These are phyloP conservation scores for Alternaria metachromatica DNA, from an alignment of 2,329 filamentous ascomycete genomes.

Conservation along the genomic window DNA sequence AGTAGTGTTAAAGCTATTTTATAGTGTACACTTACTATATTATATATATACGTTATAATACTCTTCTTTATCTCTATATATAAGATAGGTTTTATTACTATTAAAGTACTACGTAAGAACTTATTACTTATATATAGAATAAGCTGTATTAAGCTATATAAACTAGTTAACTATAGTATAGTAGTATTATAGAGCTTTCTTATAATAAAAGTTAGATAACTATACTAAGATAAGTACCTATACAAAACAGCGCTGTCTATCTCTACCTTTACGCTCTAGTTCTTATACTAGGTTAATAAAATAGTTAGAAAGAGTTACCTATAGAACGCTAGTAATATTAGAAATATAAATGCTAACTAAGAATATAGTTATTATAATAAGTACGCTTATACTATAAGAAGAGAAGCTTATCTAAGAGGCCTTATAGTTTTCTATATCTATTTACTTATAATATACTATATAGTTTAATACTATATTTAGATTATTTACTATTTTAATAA, in stretches of 20 bases:
- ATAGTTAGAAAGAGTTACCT: not conserved
- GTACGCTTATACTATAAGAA: not conserved
- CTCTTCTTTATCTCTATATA: too few species aligned
- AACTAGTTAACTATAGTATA: too few species aligned
- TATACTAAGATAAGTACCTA: not conserved
- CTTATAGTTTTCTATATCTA: not conserved
- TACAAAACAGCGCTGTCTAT: not conserved
- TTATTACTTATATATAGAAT: too few species aligned
- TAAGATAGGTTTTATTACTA: too few species aligned
- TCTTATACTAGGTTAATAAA: not conserved
- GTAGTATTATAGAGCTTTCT: too few species aligned
- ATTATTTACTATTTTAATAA: not conserved
- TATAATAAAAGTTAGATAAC: not conserved
- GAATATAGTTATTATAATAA: not conserved
- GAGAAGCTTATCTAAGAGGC: not conserved
- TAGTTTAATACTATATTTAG: not conserved
- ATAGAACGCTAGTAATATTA: not conserved
- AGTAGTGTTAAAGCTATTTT: too few species aligned
- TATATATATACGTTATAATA: too few species aligned
- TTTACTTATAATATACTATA: not conserved
- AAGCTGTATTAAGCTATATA: too few species aligned
- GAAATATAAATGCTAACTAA: not conserved
- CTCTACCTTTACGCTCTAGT: not conserved
- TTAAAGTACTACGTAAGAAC: too few species aligned
- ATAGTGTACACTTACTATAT: too few species aligned